Evolutionary conservation across 176 grass and related monocot genomes (phyloP).

Genomic region (Aechmea fasciata): DNA sequence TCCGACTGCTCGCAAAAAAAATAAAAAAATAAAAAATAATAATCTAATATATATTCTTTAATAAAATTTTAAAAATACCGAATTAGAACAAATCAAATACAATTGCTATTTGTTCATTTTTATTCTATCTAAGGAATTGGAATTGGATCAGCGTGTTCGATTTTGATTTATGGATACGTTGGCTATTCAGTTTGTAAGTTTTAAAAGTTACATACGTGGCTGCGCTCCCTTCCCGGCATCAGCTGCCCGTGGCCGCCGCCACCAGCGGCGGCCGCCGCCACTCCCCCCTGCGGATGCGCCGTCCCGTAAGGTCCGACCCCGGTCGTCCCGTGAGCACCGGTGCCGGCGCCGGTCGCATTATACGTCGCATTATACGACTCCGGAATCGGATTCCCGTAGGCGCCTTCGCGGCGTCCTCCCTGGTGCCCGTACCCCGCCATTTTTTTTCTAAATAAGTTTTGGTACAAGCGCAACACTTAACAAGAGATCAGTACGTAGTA

Average conservation of each 20-base stretch:
- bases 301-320: neutral
- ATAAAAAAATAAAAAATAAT: neutral
- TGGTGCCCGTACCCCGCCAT: neutral
- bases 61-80: no score
- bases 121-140: no score
- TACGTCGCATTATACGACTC: neutral
- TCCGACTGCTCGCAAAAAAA: slow-evolving; percentile 26
- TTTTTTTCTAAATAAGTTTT: neutral
- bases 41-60: neutral
- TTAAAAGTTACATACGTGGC: no score
- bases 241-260: neutral
- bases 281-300: no score
- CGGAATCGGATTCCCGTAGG: neutral
- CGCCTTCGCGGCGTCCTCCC: neutral
- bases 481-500: no score
- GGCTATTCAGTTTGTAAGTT: no score
- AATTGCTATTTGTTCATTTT: no score
- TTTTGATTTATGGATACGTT: neutral
- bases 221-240: neutral
- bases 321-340: neutral
- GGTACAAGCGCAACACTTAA: no score
- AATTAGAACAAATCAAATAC: neutral
- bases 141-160: no score
- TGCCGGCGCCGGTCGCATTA: neutral
- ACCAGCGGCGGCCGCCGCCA: neutral